Evolutionary conservation across 2,329 filamentous ascomycete genomes (phyloP), one percentile per base, ranked within the genome.

Genomic region (Trichoderma guizhouense): DNA sequence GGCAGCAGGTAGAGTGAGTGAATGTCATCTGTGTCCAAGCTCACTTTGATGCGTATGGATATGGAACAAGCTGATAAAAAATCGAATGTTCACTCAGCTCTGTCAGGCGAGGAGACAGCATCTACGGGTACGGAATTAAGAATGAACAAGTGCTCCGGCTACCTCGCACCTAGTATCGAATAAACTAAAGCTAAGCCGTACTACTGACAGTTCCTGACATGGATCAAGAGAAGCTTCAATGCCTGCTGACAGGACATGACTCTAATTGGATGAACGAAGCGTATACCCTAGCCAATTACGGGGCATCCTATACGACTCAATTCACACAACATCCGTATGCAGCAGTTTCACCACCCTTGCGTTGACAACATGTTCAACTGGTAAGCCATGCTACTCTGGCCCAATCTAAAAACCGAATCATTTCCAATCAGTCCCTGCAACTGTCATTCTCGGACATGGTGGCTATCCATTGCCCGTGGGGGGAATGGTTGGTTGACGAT

Each of bases 201-300:
- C 67, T 69, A 62, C 67, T 69, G 67, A 61, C 26, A 51, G 57
- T 69, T 69, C 39, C 43, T 62, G 58, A 62, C 67, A 69, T 53
- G 67, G 67, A 62, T 69, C 39, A 26, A 51, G 36, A 69, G 67
- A 69, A 69, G 67, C 67, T 69, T 69, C 24, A 61, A 69, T 69
- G 67, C 12, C 51, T 69, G 30, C n/a, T 36, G 34, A 28, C 24
- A n/a, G 36, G 30, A 8, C 7, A 14, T 8, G 26, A 21, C 21
- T 21, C n/a, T n/a, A 6, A 69, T 69, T 69, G 67, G 67, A 24
- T 21, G n/a, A 34, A 43, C 8, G 51, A 51, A 24, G 12, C 12
- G 66, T 18, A 28, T 53, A 34, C 57, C 64, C 51, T 30, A 6
- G 47, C 14, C 51, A 24, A 5, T 18, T 18, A 69, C 30, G 36